Base-by-base conservation (phyloP, 768 basidiomycete species). In the Ramaria rubella region DNA sequence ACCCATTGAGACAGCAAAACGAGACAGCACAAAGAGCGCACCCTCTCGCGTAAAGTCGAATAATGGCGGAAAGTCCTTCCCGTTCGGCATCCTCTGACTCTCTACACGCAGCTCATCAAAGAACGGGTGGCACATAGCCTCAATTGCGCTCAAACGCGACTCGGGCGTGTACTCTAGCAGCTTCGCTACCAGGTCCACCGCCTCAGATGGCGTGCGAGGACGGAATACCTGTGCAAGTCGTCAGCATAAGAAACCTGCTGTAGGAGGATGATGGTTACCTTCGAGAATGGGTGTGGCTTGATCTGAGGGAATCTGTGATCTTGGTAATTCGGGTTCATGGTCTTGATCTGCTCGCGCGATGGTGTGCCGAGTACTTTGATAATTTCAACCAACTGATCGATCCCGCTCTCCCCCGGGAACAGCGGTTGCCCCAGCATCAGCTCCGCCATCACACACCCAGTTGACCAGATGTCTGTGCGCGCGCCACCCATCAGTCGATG, bases 271-370 rank as follows among this genome's bases (percentile, higher is more conserved):
- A 38, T 21, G 19, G 56, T 17, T 58, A 91, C 92, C 85, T 98
- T 98, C 68, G 87, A 88, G 78, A 98, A 98, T 0, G 94, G 94
- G 68, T 98, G 95, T n/a, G 94, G 93, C 70, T 95, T 94, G 78
- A 99, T 99, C 73, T 98, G 95, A 1, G 96, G 96, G 78, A 99
- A 99, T 74, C 98, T 97, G 83, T 99, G 96, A 69, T 99, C 96
- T 96, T 98, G 98, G 75, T 99, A 99, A 76, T 99, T 99, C 55
- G 96, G 96, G 73, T 99, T 99, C 96, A 99, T 99, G 63, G 96
- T 98, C 85, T 99, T 98, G 82, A 99, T 99, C 73, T 99, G 96
- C 69, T 98, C 96, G 63, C 95, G 79, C 58, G 96, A 94, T 2
- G 96, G 96, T 21, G 96, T 99, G 15, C 96, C 96, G 53, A 99